Evolutionary conservation across 139 green algal genomes (phyloP).

Genomic region (Chlorella vulgaris): DNA sequence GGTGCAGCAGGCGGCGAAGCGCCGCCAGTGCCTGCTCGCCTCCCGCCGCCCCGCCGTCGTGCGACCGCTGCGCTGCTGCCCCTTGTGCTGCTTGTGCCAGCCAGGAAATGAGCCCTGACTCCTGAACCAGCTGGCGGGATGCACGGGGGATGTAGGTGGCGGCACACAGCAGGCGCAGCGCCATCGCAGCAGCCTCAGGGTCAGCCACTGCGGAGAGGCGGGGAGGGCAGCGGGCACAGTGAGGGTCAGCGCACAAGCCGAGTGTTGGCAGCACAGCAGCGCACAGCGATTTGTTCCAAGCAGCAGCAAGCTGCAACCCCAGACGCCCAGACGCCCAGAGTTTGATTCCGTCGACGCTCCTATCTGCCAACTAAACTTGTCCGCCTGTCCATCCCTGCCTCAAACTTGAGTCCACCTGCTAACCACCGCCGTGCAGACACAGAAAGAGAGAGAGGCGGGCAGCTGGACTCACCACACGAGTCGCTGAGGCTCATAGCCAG

Average conservation of each 20-base stretch:
- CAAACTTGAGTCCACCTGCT: too few relatives aligned
- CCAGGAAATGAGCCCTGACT: conserved; percentile 38
- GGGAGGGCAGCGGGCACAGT: background rate
- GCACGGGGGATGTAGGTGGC: conserved; percentile 32
- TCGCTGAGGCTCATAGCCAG: conserved; percentile 55
- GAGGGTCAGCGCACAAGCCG: background rate
- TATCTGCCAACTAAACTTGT: too few relatives aligned
- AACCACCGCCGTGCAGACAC: too few relatives aligned
- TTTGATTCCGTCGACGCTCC: too few relatives aligned
- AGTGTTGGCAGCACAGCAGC: background rate
- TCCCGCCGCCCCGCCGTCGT: background rate
- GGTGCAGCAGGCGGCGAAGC: conserved; percentile 26
- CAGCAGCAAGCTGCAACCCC: too few relatives aligned
- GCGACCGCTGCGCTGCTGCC: background rate
- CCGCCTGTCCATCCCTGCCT: too few relatives aligned
- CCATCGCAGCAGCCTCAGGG: background rate
- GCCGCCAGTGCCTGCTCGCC: background rate
- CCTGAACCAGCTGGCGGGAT: conserved; percentile 37
- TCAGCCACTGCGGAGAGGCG: conserved; percentile 31
- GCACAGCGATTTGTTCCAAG: background rate
- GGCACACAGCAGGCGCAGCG: conserved; percentile 35
- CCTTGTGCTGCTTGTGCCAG: conserved; percentile 8
- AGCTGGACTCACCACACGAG: background rate
- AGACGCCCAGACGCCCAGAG: too few relatives aligned
- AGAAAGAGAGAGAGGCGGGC: background rate